phyloP scores from a whole-genome alignment of 2,329 filamentous ascomycete genomes.

The Zymoseptoria tritici region DNA sequence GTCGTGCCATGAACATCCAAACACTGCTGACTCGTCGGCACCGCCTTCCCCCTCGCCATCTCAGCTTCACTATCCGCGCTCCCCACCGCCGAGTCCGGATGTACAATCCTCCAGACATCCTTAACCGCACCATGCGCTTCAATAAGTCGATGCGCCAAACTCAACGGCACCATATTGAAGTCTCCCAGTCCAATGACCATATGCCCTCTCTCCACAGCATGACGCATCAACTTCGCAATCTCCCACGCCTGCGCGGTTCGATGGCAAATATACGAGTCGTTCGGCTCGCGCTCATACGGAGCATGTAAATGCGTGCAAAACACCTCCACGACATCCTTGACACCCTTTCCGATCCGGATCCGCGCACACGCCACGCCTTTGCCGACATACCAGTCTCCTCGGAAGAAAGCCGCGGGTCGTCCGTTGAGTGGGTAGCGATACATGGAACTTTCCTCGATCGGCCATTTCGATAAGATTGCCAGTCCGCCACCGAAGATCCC shows the following conservation, averaged over 20 bases:
- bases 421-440: constrained; percentile 83
- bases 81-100: constrained; percentile 77
- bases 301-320: constrained; percentile 86
- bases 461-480: constrained; percentile 84
- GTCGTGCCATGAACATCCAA: constrained; percentile 75
- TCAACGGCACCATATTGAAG: constrained; percentile 92
- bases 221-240: constrained; percentile 79
- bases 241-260: constrained; percentile 92
- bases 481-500: constrained; percentile 86
- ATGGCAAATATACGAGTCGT: constrained; percentile 84
- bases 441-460: constrained; percentile 85
- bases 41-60: constrained; percentile 54
- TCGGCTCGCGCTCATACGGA: constrained; percentile 70
- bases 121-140: constrained; percentile 67
- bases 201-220: constrained; percentile 70
- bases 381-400: constrained; percentile 93
- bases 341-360: constrained; percentile 60
- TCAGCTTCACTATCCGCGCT: constrained; percentile 62
- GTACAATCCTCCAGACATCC: constrained; percentile 77
- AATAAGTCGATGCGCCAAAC: constrained; percentile 75
- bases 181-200: constrained; percentile 82
- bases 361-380: constrained; percentile 84
- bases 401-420: constrained; percentile 83
- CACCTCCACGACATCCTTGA: constrained; percentile 68
- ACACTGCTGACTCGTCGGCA: constrained; percentile 73